Percentiles rank a stretch among this genome's conserved stretches.
Conservation (phyloP, 371 early-diverging fungal species). For the Mycotypha africana region DNA sequence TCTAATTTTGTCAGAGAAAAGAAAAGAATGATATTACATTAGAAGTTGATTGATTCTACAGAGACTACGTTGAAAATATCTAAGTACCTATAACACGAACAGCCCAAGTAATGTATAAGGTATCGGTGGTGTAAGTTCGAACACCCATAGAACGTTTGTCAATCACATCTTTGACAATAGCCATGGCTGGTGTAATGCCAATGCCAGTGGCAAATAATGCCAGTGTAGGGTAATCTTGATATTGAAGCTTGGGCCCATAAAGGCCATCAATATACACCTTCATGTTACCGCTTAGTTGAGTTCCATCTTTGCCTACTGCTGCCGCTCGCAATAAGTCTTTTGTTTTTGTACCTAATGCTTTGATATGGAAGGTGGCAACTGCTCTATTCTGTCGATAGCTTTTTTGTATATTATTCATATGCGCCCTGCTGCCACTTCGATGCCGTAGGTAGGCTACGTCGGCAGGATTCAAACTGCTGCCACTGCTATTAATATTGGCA, state of each 20-base stretch:
- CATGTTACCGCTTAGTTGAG: conserved; percentile 5
- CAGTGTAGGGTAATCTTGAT: conserved; percentile 30
- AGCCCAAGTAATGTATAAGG: conserved; percentile 32
- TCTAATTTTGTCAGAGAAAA: no score
- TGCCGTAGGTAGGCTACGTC: background rate
- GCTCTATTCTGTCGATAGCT: conserved; percentile 1
- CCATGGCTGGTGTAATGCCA: conserved; percentile 37
- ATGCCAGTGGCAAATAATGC: conserved; percentile 33
- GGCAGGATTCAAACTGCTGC: no score
- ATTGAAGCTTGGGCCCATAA: conserved; percentile 33
- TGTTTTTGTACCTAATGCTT: conserved; percentile 33
- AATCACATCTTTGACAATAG: conserved; percentile 30
- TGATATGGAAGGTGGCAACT: conserved; percentile 32
- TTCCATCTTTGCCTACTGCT: no score
- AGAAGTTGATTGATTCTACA: no score
- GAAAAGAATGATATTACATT: no score
- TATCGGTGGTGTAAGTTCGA: conserved; percentile 24
- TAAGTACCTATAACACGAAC: conserved; percentile 26
- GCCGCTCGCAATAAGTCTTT: conserved; percentile 8
- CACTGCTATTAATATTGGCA: no score
- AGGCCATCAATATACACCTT: conserved; percentile 35
- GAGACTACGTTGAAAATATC: no score
- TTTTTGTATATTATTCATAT: no score
- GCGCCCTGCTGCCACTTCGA: background rate
- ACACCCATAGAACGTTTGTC: conserved; percentile 28